phyloP scores from a whole-genome alignment of 495 filamentous ascomycete species.

The Penicillium cataractarum region DNA sequence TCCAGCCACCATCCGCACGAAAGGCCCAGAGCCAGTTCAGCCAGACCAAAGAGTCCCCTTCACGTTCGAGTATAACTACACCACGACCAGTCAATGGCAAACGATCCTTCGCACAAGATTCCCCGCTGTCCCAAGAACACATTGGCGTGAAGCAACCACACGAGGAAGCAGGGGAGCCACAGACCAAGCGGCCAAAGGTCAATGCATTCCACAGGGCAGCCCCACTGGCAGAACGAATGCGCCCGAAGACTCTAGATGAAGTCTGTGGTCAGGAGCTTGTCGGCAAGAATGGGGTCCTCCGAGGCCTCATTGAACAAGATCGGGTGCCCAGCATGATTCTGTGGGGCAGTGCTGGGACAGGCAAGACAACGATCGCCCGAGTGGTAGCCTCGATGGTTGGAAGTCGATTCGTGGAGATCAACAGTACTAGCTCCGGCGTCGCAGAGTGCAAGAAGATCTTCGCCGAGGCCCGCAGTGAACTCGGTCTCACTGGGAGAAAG shows the following conservation, averaged over 20 bases:
- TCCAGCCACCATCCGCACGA: slow-evolving; percentile 68
- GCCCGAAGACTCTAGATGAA: slow-evolving; percentile 80
- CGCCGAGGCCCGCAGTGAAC: slow-evolving; percentile 78
- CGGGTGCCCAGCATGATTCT: slow-evolving; percentile 92
- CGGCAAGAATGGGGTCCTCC: slow-evolving; percentile 78
- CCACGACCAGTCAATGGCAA: slow-evolving; percentile 41
- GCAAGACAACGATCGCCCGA: slow-evolving; percentile 96
- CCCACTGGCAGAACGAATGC: slow-evolving; percentile 92
- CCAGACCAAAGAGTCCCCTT: slow-evolving; percentile 25
- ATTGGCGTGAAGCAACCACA: slow-evolving; percentile 20
- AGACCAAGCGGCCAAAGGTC: slow-evolving; percentile 63
- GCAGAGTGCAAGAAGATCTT: slow-evolving; percentile 96
- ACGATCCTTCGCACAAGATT: slow-evolving; percentile 34
- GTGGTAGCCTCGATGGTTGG: slow-evolving; percentile 82
- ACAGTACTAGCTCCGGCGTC: slow-evolving; percentile 89
- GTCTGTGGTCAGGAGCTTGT: slow-evolving; percentile 92
- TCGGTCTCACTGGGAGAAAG: slow-evolving; percentile 79
- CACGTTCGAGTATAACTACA: slow-evolving; percentile 26
- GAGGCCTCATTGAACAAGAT: slow-evolving; percentile 86
- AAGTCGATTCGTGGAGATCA: slow-evolving; percentile 92
- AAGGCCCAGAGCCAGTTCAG: slow-evolving; percentile 38
- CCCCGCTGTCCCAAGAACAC: slow-evolving; percentile 23
- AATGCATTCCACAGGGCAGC: slow-evolving; percentile 67
- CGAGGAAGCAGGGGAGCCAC: slow-evolving; percentile 32
- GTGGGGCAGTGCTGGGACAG: slow-evolving; percentile 90